Base-by-base conservation (phyloP, 257 asterid species). In the Rubia yunnanensis region DNA sequence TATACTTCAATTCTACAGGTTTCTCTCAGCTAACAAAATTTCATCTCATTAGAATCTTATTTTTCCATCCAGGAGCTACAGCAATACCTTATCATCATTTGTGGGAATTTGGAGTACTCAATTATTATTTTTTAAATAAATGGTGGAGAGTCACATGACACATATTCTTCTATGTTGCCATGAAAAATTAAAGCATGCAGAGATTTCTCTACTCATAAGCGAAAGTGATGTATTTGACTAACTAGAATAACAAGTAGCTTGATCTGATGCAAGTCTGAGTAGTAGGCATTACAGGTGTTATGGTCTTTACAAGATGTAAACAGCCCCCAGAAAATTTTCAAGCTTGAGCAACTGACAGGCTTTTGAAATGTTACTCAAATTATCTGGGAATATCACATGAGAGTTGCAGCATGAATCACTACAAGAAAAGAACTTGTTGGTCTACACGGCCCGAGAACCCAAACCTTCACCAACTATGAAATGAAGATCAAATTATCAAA, bases 391-490 rank as follows among this genome's bases (percentile, higher is more conserved):
- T 53, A 55, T 24, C 22, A 28, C 10, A 58, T 5, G 6, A 30
- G 1, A 10, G 44, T 27, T 15, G 31, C 18, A 32, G 38, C 31
- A 56, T 2, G 41, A 32, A 34, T 34, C 49, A 38, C 38, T 56
- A 27, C 5, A 10, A 50, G 26, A 39, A 67, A 67, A 67, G 3
- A 38, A 39, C 22, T 10, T 58, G 3, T 50, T 49, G 54, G 23
- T 34, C 46, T 5, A 10, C 10, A 22, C 34, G 3, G 17, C 35
- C 23, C 0, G 32, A 39, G 35, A 36, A n/a, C 60, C 11, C 35
- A 26, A 57, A 67, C 18, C 7, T 67, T 48, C 30, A 28, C 30
- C 65, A 22, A 67, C 46, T 49, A 56, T 73, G n/a, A 68, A 59
- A 52, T 60, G 26, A 46, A 18, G 9, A 50, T 50, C 13, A 15